A percentile compares a stretch with the other conserved stretches of the same genome.
These are phyloP conservation scores for Neurospora terricola DNA, from an alignment of 495 filamentous ascomycete genomes.

Conservation along the genomic window DNA sequence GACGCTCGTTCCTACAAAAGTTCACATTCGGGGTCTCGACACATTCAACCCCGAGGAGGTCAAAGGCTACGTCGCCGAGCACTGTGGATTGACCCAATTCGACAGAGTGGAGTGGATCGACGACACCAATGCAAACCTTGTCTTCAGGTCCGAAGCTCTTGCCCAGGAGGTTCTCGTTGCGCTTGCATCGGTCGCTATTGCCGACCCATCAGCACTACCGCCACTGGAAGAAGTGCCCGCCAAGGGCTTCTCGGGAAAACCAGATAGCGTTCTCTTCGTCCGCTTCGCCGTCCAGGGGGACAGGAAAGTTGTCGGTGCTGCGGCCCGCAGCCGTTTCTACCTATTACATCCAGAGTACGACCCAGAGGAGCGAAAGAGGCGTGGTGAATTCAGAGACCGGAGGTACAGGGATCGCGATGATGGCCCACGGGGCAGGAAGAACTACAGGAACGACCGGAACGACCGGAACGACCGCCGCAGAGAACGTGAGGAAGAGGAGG, in stretches of 20 bases:
- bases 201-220: constrained; percentile 36
- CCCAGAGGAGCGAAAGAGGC: constrained; percentile 58
- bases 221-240: constrained; percentile 46
- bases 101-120: constrained; percentile 85
- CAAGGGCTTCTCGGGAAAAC: constrained; percentile 53
- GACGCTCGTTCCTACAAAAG: constrained; percentile 45
- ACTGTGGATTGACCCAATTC: constrained; percentile 46
- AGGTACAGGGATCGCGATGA: constrained; percentile 50
- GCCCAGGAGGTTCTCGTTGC: constrained; percentile 63
- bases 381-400: constrained; percentile 24
- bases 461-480: constrained; percentile 48
- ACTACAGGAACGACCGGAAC: constrained; percentile 44
- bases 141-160: constrained; percentile 58
- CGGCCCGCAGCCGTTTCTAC: constrained; percentile 80
- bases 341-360: constrained; percentile 83
- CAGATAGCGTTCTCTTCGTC: constrained; percentile 59
- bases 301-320: constrained; percentile 65
- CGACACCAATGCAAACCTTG: constrained; percentile 77
- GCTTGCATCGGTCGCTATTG: constrained; percentile 38
- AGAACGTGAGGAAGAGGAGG: constrained; percentile 37
- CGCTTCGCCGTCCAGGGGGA: constrained; percentile 67
- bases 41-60: constrained; percentile 70
- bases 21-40: constrained; percentile 77
- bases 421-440: constrained; percentile 16
- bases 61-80: constrained; percentile 54